phyloP scores from a whole-genome alignment of 495 filamentous ascomycete genomes.

The Bombardia bombarda region DNA sequence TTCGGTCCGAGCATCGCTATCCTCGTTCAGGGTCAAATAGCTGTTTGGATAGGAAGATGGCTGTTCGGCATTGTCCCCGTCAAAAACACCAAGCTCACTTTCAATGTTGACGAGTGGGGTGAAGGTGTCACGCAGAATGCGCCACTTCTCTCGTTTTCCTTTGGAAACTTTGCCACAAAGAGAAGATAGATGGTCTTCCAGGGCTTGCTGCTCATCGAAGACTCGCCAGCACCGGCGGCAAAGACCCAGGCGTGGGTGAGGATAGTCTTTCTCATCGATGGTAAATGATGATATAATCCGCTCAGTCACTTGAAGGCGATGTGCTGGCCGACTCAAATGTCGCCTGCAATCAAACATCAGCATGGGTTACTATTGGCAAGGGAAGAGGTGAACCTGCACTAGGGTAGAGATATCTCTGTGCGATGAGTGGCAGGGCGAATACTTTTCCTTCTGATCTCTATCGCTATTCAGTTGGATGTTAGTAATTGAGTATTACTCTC shows the following conservation, averaged over 20 bases:
- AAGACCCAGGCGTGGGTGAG: conserved; percentile 19
- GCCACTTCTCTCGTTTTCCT: conserved; percentile 28
- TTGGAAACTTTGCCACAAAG: conserved; percentile 24
- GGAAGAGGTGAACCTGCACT: too few relatives aligned
- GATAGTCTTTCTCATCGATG: conserved; percentile 15
- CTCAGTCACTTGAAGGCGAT: conserved; percentile 20
- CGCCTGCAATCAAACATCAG: conserved; percentile 19
- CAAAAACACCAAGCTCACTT: neutral
- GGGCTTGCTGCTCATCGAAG: conserved; percentile 13
- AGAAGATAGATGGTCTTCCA: conserved; percentile 14
- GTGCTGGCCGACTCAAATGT: conserved; percentile 23
- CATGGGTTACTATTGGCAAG: too few relatives aligned
- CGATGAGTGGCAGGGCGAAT: conserved; percentile 24
- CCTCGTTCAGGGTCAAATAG: neutral
- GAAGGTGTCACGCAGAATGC: conserved; percentile 21
- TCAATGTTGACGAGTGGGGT: conserved; percentile 13
- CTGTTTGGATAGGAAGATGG: conserved; percentile 1
- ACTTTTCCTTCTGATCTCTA: conserved; percentile 21
- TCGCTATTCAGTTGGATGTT: conserved; percentile 16
- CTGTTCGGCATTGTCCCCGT: conserved; percentile 4
- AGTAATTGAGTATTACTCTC: conserved; percentile 4
- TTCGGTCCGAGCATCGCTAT: neutral
- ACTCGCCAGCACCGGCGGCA: conserved; percentile 24
- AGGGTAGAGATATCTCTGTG: conserved; percentile 29
- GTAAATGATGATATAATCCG: conserved; percentile 24